phyloP scores from a whole-genome alignment of 495 filamentous ascomycete genomes.

The Penicillium crystallinum region DNA sequence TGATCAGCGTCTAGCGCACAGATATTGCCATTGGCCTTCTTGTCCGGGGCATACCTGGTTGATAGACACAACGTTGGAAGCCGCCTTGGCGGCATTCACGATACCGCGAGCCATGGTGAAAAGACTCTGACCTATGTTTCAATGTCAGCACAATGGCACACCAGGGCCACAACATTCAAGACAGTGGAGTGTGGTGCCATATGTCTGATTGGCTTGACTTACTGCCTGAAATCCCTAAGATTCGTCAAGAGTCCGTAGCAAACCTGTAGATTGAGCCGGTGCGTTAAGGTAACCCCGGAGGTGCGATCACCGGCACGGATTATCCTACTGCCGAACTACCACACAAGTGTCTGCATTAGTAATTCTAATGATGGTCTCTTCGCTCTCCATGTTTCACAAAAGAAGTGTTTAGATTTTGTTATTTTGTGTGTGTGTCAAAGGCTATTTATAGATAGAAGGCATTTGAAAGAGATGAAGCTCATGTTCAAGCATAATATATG shows the following conservation, averaged over 20 bases:
- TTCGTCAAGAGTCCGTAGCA: conserved; percentile 12
- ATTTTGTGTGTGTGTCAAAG: not conserved
- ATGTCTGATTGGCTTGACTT: not conserved
- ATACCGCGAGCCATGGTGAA: conserved; percentile 38
- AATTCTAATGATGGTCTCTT: not conserved
- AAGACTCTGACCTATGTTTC: conserved; percentile 24
- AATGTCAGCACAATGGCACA: conserved; percentile 8
- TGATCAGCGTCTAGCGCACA: not conserved
- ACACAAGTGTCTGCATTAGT: conserved; percentile 5
- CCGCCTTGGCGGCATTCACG: conserved; percentile 40
- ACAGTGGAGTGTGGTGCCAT: not conserved
- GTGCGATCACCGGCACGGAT: conserved; percentile 11
- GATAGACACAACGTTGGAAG: conserved; percentile 35
- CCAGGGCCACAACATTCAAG: not conserved
- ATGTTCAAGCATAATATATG: too few relatives aligned
- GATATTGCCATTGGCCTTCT: not conserved
- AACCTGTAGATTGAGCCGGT: conserved; percentile 10
- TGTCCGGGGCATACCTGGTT: conserved; percentile 26
- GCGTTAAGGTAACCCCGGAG: conserved; percentile 15
- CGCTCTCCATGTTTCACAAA: not conserved
- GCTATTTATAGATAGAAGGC: too few relatives aligned
- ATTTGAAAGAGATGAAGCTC: too few relatives aligned
- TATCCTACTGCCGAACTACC: conserved; percentile 9
- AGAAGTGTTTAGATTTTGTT: not conserved
- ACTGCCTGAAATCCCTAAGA: conserved; percentile 12